These are phyloP conservation scores for Phylloporus sp. DNA, from an alignment of 768 basidiomycete species.

Conservation along the genomic window DNA sequence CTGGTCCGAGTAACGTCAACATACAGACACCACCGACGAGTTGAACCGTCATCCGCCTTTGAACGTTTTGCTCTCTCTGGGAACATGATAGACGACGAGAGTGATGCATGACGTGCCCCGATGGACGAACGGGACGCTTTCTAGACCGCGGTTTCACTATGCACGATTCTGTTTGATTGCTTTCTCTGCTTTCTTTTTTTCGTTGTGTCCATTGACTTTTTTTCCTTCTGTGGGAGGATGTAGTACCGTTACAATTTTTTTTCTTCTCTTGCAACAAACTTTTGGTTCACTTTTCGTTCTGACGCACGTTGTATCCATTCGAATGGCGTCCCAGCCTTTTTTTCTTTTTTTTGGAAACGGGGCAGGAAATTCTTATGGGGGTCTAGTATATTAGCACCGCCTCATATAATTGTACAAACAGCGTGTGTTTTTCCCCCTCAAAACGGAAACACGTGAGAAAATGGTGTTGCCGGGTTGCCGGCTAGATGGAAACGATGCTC, in stretches of 20 bases:
- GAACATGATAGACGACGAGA: conserved; percentile 21
- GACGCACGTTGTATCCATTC: conserved; percentile 14
- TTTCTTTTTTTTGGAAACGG: conserved; percentile 22
- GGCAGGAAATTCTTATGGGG: conserved; percentile 19
- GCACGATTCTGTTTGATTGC: conserved; percentile 4
- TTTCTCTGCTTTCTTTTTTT: not conserved
- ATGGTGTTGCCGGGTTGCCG: not conserved
- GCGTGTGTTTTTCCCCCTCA: not conserved
- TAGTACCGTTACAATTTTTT: conserved; percentile 1
- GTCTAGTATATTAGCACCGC: conserved; percentile 24
- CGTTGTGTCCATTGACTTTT: not conserved
- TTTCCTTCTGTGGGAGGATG: conserved; percentile 4
- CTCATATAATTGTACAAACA: conserved; percentile 27
- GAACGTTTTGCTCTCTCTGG: conserved; percentile 1
- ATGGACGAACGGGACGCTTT: conserved; percentile 23
- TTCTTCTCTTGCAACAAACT: not conserved
- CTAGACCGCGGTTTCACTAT: conserved; percentile 15
- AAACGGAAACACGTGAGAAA: conserved; percentile 19
- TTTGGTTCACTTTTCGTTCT: not conserved
- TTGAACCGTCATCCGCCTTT: conserved; percentile 4
- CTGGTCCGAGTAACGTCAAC: conserved; percentile 22
- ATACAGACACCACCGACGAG: conserved; percentile 17
- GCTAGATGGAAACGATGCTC: not conserved
- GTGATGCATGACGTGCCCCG: conserved; percentile 9
- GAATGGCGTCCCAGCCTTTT: conserved; percentile 4